These are phyloP conservation scores for Magnolia officinalis DNA, from an alignment of 164 flowering plant species.

Conservation along the genomic window DNA sequence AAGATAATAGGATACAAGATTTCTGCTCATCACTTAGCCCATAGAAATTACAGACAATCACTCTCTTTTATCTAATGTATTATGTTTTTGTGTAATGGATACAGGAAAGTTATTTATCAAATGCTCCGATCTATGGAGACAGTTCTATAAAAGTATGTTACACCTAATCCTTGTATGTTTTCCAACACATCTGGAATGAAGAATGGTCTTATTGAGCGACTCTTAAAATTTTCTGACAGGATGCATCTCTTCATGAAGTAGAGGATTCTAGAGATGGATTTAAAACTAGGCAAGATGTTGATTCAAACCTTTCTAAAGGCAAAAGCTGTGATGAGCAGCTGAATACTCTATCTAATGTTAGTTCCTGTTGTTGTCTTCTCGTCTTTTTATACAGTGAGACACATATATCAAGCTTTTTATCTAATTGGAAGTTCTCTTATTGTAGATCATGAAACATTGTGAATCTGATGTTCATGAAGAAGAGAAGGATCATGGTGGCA, in stretches of 20 bases:
- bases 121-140: neutral
- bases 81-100: neutral
- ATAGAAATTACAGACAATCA: neutral
- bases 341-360: conserved; percentile 4
- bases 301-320: neutral
- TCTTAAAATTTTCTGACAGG: conserved; percentile 8
- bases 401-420: neutral
- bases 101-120: neutral
- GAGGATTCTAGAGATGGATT: conserved; percentile 4
- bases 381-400: no score
- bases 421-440: conserved; percentile 5
- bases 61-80: neutral
- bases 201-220: neutral
- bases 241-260: neutral
- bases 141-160: neutral
- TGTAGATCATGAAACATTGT: conserved; percentile 21
- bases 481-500: conserved; percentile 10
- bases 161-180: neutral
- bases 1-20: neutral
- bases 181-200: neutral
- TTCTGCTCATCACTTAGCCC: neutral
- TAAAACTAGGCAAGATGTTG: conserved; percentile 6
- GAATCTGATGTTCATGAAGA: conserved; percentile 14
- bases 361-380: neutral
- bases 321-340: conserved; percentile 2